These are phyloP conservation scores for Sclerotinia trifoliorum DNA, from an alignment of 2,329 filamentous ascomycete genomes.

Conservation along the genomic window DNA sequence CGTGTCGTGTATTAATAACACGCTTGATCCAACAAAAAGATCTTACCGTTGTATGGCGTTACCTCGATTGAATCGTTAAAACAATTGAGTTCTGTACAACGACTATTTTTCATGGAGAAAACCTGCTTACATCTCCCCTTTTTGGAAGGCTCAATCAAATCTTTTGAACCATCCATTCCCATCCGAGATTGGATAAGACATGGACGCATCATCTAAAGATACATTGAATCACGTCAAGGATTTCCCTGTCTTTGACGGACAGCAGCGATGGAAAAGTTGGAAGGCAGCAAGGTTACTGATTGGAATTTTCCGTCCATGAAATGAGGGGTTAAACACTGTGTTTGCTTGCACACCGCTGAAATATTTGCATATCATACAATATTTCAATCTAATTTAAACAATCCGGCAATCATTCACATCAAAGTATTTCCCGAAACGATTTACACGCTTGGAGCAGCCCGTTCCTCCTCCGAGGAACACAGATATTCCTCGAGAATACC, in stretches of 20 bases:
- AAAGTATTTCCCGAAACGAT: slow-evolving; percentile 1
- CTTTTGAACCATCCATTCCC: background rate
- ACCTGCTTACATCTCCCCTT: slow-evolving; percentile 5
- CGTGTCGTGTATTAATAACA: slow-evolving; percentile 14
- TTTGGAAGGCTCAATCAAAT: background rate
- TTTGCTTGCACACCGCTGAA: slow-evolving; percentile 17
- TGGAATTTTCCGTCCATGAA: slow-evolving; percentile 10
- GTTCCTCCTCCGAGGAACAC: background rate
- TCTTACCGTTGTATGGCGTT: slow-evolving; percentile 1
- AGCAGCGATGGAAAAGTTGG: background rate
- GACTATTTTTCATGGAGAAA: slow-evolving; percentile 8
- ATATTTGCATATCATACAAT: background rate
- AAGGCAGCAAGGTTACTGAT: background rate
- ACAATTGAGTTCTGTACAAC: background rate
- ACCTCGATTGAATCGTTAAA: background rate
- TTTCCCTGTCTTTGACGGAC: slow-evolving; percentile 6
- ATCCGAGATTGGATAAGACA: background rate
- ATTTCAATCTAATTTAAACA: slow-evolving; percentile 1
- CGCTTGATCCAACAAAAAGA: slow-evolving; percentile 1
- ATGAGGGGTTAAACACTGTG: background rate
- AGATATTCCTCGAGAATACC: background rate
- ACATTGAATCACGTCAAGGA: background rate
- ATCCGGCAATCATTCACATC: background rate
- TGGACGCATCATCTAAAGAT: background rate
- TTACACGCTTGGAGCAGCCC: background rate